phyloP scores from a whole-genome alignment of 805 yeast genomes.

The Kluyveromyces siamensis region DNA sequence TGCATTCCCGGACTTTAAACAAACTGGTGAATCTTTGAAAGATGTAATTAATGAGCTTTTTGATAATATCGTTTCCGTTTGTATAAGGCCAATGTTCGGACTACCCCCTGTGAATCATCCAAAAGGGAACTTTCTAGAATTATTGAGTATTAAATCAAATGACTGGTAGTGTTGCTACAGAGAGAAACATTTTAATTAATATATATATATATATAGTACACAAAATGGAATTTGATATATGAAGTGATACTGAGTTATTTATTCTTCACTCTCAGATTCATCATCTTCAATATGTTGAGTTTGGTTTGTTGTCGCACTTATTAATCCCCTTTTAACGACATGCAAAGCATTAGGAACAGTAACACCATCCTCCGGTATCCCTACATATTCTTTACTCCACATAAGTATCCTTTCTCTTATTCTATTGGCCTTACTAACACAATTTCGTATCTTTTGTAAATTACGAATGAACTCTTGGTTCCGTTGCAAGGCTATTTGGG shows the following conservation, averaged over 20 bases:
- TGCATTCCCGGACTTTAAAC: conserved; percentile 94
- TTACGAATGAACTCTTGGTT: conserved; percentile 81
- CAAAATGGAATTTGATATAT: neutral
- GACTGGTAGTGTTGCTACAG: conserved; percentile 24
- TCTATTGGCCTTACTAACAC: conserved; percentile 69
- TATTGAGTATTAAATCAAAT: conserved; percentile 30
- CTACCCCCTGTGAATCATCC: conserved; percentile 5
- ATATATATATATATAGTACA: neutral
- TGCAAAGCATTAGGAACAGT: conserved; percentile 29
- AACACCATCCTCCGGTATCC: conserved; percentile 42
- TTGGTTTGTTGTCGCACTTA: conserved; percentile 29
- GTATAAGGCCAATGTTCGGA: conserved; percentile 42
- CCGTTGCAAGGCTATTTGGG: conserved; percentile 72
- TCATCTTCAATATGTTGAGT: conserved; percentile 27
- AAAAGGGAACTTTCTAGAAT: conserved; percentile 29
- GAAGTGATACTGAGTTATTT: neutral
- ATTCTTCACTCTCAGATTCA: conserved; percentile 11
- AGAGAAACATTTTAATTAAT: neutral
- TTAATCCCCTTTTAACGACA: conserved; percentile 29
- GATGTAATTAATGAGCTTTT: conserved; percentile 58
- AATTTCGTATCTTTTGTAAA: conserved; percentile 61
- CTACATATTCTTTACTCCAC: conserved; percentile 86
- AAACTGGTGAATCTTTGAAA: conserved; percentile 76
- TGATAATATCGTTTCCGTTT: conserved; percentile 40
- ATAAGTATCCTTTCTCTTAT: conserved; percentile 57